Evolutionary conservation across 129 eudicot species (phyloP), one percentile per base, ranked within the genome.

Genomic region (Lactuca sativa): DNA sequence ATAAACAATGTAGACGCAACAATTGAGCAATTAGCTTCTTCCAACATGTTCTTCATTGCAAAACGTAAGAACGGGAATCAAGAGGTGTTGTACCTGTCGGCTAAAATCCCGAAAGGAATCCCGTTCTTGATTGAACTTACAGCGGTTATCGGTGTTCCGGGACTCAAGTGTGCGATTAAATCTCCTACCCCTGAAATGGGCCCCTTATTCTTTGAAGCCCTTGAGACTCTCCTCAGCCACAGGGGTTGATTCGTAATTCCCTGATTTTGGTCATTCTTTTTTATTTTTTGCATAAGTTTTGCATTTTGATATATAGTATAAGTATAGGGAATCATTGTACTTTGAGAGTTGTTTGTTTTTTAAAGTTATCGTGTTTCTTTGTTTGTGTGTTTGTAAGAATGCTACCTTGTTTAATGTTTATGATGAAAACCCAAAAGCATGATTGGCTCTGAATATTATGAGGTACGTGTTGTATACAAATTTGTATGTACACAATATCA

Each of bases 31-130:
- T 68, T 90, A 71, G 83, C 85, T 49, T 73, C 86, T 56, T 77
- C 92, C 67, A 90, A 93, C 86, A 93, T 89, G 95, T 93, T 89
- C 83, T 89, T 93, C 62, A 82, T 93, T 18, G 99, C 99, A 56
- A 90, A 93, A 75, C 92, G 98, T 34, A 93, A 93, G 82, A 80
- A 89, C 54, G 86, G 84, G 67, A 89, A 87, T 81, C 96, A 89
- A 66, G 96, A 89, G 52, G 97, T 93, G 62, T 70, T 93, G 73
- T 93, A 93, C 82, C 84, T 93, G 32, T 93, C 98, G 2, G 92
- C 95, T 67, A 93, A 90, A 83, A 78, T 80, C 72, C 99, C 99
- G 7, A 84, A 78, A 59, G 90, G 82, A 54, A 80, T 78, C 67
- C 98, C 97, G 9, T 85, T 93, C 86, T 82, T 93, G 82, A 85